Conservation (phyloP, 129 eudicot species). For the Centrapalus pauciflorus region DNA sequence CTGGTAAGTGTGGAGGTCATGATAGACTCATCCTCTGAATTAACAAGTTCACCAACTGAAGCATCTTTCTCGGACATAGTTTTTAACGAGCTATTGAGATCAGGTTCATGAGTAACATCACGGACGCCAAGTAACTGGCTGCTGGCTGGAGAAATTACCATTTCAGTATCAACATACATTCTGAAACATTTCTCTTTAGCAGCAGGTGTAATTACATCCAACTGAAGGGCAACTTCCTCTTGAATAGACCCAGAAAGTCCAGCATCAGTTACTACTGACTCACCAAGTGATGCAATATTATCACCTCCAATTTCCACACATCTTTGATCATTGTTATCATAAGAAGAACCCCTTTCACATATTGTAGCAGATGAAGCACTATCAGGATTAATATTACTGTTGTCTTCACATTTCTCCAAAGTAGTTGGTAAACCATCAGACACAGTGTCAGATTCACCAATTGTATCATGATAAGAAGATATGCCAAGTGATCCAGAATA, state of each 20-base stretch:
- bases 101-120: slow-evolving; percentile 25
- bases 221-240: slow-evolving; percentile 11
- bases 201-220: slow-evolving; percentile 2
- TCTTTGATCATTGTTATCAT: slow-evolving; percentile 12
- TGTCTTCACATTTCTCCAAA: slow-evolving; percentile 19
- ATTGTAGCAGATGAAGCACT: neutral
- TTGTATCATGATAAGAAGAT: slow-evolving; percentile 24
- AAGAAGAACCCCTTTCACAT: slow-evolving; percentile 7
- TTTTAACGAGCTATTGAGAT: slow-evolving; percentile 6
- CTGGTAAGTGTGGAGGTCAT: slow-evolving; percentile 26
- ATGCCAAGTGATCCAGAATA: neutral
- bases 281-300: neutral
- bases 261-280: slow-evolving; percentile 9
- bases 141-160: slow-evolving; percentile 8
- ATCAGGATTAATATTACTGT: neutral
- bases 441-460: slow-evolving; percentile 10
- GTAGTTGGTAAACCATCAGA: neutral
- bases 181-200: neutral
- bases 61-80: slow-evolving; percentile 22
- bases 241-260: slow-evolving; percentile 4
- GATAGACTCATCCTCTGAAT: slow-evolving; percentile 30
- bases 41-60: slow-evolving; percentile 12
- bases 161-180: slow-evolving; percentile 1
- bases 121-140: slow-evolving; percentile 3
- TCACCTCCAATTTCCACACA: slow-evolving; percentile 22